Evolutionary conservation across 2,329 filamentous ascomycete species (phyloP).

Genomic region (Sodiomyces alkalinus): DNA sequence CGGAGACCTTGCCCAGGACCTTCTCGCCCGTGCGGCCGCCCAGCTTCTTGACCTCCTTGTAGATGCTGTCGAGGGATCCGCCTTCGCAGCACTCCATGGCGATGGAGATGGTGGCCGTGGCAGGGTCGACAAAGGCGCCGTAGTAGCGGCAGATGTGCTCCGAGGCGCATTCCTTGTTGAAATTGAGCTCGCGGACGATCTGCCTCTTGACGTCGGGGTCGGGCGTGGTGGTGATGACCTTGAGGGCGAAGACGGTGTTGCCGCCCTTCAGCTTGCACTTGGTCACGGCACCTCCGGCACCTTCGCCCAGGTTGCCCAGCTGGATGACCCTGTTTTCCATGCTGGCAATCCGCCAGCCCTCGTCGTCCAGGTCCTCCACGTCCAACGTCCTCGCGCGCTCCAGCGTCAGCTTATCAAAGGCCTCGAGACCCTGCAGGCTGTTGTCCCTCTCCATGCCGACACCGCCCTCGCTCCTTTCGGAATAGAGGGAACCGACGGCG

Average conservation of each 20-base stretch:
- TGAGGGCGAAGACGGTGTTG: constrained; percentile 89
- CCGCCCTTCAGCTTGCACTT: constrained; percentile 78
- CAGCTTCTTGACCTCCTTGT: constrained; percentile 91
- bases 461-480: constrained; percentile 62
- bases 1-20: constrained; percentile 89
- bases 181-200: constrained; percentile 87
- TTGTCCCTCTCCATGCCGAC: constrained; percentile 69
- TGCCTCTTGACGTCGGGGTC: constrained; percentile 98
- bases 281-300: constrained; percentile 89
- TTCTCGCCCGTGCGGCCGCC: constrained; percentile 93
- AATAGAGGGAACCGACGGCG: constrained; percentile 73
- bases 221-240: constrained; percentile 97
- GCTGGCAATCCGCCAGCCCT: constrained; percentile 88
- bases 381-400: constrained; percentile 75
- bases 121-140: constrained; percentile 88
- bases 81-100: constrained; percentile 99
- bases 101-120: constrained; percentile 94
- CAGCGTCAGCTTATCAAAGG: constrained; percentile 64
- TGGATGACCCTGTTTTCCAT: constrained; percentile 78
- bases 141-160: constrained; percentile 97
- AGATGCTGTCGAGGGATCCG: constrained; percentile 89
- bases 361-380: constrained; percentile 88
- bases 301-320: constrained; percentile 80
- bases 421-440: constrained; percentile 62
- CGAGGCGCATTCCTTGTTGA: constrained; percentile 95